Evolutionary conservation across 2,329 filamentous ascomycete species (phyloP).

Genomic region (Lachnellula hyalina): DNA sequence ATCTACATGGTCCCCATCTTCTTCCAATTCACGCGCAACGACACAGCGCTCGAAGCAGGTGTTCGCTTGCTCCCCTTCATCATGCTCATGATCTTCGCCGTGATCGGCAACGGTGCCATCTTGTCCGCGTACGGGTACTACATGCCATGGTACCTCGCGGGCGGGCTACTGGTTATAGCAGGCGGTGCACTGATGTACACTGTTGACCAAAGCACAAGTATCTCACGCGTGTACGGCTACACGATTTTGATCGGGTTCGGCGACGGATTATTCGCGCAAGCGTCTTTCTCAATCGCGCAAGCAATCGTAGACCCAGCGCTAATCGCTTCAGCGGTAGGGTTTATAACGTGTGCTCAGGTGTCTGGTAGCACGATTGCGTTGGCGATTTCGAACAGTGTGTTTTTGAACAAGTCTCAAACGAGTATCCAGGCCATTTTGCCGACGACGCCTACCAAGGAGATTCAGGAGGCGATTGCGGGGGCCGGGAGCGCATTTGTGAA

Average conservation of each 20-base stretch:
- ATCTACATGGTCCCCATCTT: conserved; percentile 42
- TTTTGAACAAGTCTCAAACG: conserved; percentile 32
- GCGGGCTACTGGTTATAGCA: conserved; percentile 32
- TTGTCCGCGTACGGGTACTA: conserved; percentile 35
- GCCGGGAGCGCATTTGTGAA: conserved; percentile 22
- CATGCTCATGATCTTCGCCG: conserved; percentile 31
- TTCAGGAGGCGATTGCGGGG: conserved; percentile 30
- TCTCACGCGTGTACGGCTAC: conserved; percentile 31
- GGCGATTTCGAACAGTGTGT: conserved; percentile 35
- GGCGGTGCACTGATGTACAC: conserved; percentile 32
- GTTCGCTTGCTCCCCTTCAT: conserved; percentile 35
- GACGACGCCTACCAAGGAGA: conserved; percentile 20
- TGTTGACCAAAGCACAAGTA: conserved; percentile 25
- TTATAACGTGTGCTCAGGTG: conserved; percentile 36
- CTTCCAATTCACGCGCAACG: conserved; percentile 45
- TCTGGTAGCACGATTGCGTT: conserved; percentile 34
- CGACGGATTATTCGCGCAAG: conserved; percentile 34
- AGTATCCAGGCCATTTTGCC: conserved; percentile 29
- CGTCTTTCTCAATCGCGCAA: conserved; percentile 35
- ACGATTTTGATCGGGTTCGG: conserved; percentile 38
- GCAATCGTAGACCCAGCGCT: conserved; percentile 30
- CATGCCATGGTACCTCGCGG: conserved; percentile 35
- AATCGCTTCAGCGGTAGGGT: conserved; percentile 34
- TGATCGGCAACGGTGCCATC: conserved; percentile 32
- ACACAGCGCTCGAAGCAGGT: conserved; percentile 41